Evolutionary conservation across 2,329 filamentous ascomycete species (phyloP), one percentile per base, ranked within the genome.

Genomic region (Pochonia chlamydosporia): DNA sequence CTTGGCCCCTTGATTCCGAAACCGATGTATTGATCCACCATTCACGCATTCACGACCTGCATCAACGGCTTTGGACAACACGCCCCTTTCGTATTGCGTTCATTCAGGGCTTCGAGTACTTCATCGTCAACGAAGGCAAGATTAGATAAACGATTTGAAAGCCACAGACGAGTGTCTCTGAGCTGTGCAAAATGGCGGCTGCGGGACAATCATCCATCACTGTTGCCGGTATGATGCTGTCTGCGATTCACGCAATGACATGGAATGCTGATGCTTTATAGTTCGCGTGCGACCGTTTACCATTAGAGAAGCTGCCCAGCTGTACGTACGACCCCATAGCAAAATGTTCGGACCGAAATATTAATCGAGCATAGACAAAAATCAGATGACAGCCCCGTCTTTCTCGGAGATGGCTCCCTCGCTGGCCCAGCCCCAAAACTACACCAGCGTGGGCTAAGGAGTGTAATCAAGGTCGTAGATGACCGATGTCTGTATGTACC

Each of bases 401-500:
- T 99, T 63, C 79, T 99, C n/a, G 93, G 93, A 51, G 93, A 99
- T 65, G 93, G 93, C 50, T 97, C 92, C 16, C 76, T 99, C 48
- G 93, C 93, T n/a, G 87, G 82, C 13, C 90, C 92, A 1, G 79
- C 89, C 1, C 91, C 91, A 1, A 95, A 92, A 63, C 78, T 96
- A 26, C 82, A 85, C 51, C 83, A 88, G 57, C 90, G 91, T 60
- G 93, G 95, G 7, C 83, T 99, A 48, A 79, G 91, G 59, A 84
- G 89, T 2, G 90, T 99, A 45, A 87, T 99, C 70, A 97, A 96
- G 69, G 91, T 99, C 18, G 80, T 99, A 45, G 95, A 99, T 63
- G 91, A 96, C 63, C 87, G 88, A 61, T 97, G 93, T 72, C 72
- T 99, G 93, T 97, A 79, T 57, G 89, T 76, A 5, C 18, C 20